These are phyloP conservation scores for Amoeboaphelidium protococcarum DNA, from an alignment of 371 early-diverging fungal genomes.

Conservation along the genomic window DNA sequence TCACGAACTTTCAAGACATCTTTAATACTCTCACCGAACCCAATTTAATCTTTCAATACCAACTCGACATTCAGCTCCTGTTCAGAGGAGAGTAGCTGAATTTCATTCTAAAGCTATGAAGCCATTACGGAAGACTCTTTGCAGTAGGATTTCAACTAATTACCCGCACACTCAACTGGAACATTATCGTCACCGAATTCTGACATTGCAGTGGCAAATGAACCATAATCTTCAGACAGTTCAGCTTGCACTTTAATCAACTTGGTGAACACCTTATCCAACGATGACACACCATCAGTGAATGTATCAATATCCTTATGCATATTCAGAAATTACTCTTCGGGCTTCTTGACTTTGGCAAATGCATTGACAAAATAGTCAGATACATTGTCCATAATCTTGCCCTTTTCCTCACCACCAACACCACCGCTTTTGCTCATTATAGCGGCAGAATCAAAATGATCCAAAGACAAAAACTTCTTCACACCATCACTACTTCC, in stretches of 20 bases:
- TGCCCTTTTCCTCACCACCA: constrained; percentile 13
- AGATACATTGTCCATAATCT: constrained; percentile 8
- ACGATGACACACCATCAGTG: constrained; percentile 44
- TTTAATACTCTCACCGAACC: too few relatives aligned
- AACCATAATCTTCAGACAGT: constrained; percentile 8
- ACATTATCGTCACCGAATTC: background rate
- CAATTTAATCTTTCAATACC: too few relatives aligned
- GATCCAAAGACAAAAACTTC: constrained; percentile 49
- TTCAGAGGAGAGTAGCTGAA: background rate
- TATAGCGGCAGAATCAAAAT: constrained; percentile 13
- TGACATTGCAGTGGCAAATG: background rate
- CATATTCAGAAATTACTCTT: constrained; percentile 54
- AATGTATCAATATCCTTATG: constrained; percentile 44
- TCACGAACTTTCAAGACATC: constrained; percentile 52
- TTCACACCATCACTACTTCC: constrained; percentile 32
- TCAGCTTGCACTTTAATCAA: constrained; percentile 44
- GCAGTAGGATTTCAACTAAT: background rate
- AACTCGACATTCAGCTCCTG: too few relatives aligned
- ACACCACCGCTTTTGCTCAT: constrained; percentile 1
- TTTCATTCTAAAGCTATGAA: too few relatives aligned
- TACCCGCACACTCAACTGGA: background rate
- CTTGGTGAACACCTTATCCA: constrained; percentile 44
- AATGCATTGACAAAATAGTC: constrained; percentile 71
- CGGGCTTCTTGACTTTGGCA: constrained; percentile 59
- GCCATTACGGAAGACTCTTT: background rate